Percentiles rank a stretch among this genome's conserved stretches.
Conservation (phyloP, 2,329 filamentous ascomycete genomes). For the Harringtonia aguacate region DNA sequence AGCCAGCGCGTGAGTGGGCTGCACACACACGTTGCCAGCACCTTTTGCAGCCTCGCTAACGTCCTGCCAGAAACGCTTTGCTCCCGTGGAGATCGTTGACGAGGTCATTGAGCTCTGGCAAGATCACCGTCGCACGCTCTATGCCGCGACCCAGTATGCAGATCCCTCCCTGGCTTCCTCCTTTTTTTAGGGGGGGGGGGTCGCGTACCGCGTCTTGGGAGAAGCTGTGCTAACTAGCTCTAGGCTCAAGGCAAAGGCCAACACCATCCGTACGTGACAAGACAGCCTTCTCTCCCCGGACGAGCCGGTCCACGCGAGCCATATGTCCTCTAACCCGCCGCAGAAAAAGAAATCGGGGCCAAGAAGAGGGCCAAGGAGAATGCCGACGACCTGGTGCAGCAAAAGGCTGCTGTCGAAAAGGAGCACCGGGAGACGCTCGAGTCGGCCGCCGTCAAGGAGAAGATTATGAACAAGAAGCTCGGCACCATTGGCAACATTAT, state of each 20-base stretch:
- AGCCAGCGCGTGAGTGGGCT: slow-evolving; percentile 51
- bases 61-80: slow-evolving; percentile 51
- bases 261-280: slow-evolving; percentile 33
- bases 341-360: slow-evolving; percentile 13
- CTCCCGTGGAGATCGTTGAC: slow-evolving; percentile 75
- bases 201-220: neutral
- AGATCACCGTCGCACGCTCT: slow-evolving; percentile 58
- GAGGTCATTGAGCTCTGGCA: slow-evolving; percentile 82
- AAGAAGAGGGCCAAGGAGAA: slow-evolving; percentile 96
- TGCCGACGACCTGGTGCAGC: slow-evolving; percentile 64
- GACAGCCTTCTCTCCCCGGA: neutral
- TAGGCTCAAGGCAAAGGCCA: slow-evolving; percentile 66
- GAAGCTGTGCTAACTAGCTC: neutral
- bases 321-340: neutral
- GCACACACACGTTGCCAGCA: neutral
- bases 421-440: slow-evolving; percentile 74
- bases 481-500: slow-evolving; percentile 86
- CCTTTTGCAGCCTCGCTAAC: neutral
- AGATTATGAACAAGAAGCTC: slow-evolving; percentile 63
- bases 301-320: too few relatives aligned
- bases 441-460: slow-evolving; percentile 60
- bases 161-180: too few relatives aligned
- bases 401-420: slow-evolving; percentile 57
- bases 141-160: slow-evolving; percentile 50
- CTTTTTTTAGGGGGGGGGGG: too few relatives aligned